These are phyloP conservation scores for Colletotrichum echinochloae DNA, from an alignment of 2,329 filamentous ascomycete genomes.

Conservation along the genomic window DNA sequence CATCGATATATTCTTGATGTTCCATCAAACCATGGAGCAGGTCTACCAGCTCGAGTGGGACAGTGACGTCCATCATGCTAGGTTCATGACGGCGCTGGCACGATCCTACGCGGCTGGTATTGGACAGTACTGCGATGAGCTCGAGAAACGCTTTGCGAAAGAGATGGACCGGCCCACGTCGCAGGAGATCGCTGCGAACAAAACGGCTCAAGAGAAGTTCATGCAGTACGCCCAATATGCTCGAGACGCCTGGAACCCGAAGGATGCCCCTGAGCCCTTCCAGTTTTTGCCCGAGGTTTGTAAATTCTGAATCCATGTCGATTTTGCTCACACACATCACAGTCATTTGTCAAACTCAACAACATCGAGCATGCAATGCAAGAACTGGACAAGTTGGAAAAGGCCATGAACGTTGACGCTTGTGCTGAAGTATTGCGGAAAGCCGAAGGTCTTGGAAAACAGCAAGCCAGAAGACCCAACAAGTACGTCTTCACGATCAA, in stretches of 20 bases:
- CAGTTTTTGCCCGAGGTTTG: slow-evolving; percentile 93
- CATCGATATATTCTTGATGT: slow-evolving; percentile 92
- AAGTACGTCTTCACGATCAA: slow-evolving; percentile 99
- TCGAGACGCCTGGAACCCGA: slow-evolving; percentile 91
- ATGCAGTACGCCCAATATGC: slow-evolving; percentile 92
- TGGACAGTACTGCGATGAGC: slow-evolving; percentile 88
- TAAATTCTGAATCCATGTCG: slow-evolving; percentile 21
- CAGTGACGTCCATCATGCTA: slow-evolving; percentile 91
- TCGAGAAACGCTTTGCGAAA: slow-evolving; percentile 85
- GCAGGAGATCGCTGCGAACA: slow-evolving; percentile 82
- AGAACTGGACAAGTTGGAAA: slow-evolving; percentile 90
- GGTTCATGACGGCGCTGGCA: slow-evolving; percentile 94
- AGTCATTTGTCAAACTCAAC: slow-evolving; percentile 98
- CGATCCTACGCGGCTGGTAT: slow-evolving; percentile 87
- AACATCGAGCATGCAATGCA: slow-evolving; percentile 96
- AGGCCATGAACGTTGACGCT: slow-evolving; percentile 88
- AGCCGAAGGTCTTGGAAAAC: slow-evolving; percentile 76
- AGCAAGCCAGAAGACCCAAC: slow-evolving; percentile 73
- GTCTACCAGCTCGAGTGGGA: slow-evolving; percentile 90
- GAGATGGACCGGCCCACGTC: slow-evolving; percentile 95
- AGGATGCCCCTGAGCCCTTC: slow-evolving; percentile 95
- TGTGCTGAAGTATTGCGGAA: slow-evolving; percentile 86
- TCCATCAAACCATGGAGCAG: slow-evolving; percentile 91
- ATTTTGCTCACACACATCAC: slow-evolving; percentile 20
- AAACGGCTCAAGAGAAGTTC: slow-evolving; percentile 91